Evolutionary conservation across 2,329 filamentous ascomycete species (phyloP).

Genomic region (Albophoma yamanashiensis): DNA sequence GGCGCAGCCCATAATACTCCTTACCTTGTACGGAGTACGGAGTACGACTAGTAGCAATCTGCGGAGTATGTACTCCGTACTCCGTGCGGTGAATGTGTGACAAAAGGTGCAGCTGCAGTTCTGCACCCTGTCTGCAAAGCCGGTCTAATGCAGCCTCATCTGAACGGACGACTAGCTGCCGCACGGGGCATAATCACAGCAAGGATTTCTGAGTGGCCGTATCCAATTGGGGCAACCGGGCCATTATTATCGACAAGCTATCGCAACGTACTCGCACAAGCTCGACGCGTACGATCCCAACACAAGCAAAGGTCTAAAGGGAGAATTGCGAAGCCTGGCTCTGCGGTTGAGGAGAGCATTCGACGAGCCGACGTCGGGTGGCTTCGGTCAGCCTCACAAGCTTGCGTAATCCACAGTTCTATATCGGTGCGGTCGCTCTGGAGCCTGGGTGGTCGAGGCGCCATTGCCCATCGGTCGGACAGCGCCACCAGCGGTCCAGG

Average conservation of each 20-base stretch:
- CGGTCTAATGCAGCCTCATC: background rate
- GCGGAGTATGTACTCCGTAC: too few species aligned
- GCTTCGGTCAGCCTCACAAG: background rate
- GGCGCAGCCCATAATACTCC: too few species aligned
- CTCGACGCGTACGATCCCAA: too few species aligned
- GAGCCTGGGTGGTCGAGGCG: background rate
- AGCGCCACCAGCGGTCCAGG: background rate
- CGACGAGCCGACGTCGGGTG: background rate
- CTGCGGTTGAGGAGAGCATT: background rate
- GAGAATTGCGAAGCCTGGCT: background rate
- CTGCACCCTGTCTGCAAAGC: background rate
- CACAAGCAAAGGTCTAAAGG: background rate
- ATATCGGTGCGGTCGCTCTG: background rate
- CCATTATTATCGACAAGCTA: background rate
- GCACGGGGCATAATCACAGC: background rate
- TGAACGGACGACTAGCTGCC: background rate
- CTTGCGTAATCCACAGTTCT: background rate
- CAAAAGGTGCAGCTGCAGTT: background rate
- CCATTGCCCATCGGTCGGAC: background rate
- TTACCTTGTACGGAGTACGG: too few species aligned
- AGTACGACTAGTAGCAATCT: too few species aligned
- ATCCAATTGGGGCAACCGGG: background rate
- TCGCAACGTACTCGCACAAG: too few species aligned
- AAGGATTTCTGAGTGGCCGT: background rate
- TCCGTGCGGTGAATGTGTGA: too few species aligned